Base-by-base conservation (phyloP, 1,284 basidiomycete species). In the Puccinia triticina region DNA sequence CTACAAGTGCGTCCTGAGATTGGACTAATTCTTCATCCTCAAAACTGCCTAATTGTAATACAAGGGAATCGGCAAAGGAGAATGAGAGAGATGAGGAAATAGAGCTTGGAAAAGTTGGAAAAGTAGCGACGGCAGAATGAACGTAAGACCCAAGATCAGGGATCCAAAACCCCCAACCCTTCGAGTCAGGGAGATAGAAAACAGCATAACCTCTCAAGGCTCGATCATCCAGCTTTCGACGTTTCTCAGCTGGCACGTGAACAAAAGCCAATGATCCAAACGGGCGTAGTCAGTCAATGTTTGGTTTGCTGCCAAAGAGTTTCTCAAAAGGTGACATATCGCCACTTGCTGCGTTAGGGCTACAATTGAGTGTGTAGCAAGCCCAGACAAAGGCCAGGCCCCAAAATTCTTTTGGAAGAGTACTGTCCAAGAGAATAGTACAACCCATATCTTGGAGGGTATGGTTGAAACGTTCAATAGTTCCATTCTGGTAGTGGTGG, bases 321-420 rank as follows among this genome's bases (percentile, higher is more conserved):
- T n/a, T 5, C 29, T 77, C 74, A 21, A 5, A 59, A 34, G 53
- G 55, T 23, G 57, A 32, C 32, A 8, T 8, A 37, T 64, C 16
- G 34, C 32, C 32, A 43, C 34, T 37, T 2, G 66, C 7, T 4
- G 8, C 18, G 29, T 46, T 46, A 7, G 43, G 43, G 7, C 7
- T 7, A 7, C 43, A 8, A 14, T 46, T 69, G 66, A 69, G 34
- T 7, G n/a, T 69, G 12, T 3, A 16, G n/a, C 8, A 40, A 5
- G 29, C 32, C 64, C 57, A 69, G 8, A 23, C 46, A 40, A n/a
- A 16, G 8, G 69, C 21, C 14, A 71, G n/a, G 12, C 37, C 23
- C 83, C 83, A 83, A 43, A 83, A 69, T 26, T 26, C 61, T 16
- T 55, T 59, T 12, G 66, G 80, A 21, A 82, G 81, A 0, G n/a